These are phyloP conservation scores for Spathaspora jeffriesii DNA, from an alignment of 1,139 yeast species.

Conservation along the genomic window DNA sequence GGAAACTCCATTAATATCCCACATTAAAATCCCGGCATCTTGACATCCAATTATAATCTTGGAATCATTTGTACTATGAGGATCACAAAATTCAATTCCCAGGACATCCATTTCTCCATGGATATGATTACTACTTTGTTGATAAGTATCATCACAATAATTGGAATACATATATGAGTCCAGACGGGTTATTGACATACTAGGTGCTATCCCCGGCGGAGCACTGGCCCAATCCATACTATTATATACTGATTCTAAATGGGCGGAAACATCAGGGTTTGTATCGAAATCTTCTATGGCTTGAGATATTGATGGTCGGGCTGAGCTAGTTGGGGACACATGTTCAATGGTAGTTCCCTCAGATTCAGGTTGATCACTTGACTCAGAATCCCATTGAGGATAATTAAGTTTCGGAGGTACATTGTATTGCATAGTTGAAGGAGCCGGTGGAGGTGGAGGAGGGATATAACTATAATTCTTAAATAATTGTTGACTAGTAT, in stretches of 20 bases:
- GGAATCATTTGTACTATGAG: constrained; percentile 18
- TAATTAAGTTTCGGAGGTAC: constrained; percentile 23
- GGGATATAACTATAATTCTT: constrained; percentile 36
- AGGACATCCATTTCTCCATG: constrained; percentile 49
- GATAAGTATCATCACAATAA: constrained; percentile 23
- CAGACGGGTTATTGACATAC: constrained; percentile 1
- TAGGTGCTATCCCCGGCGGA: background rate
- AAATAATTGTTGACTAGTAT: constrained; percentile 39
- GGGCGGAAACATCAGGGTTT: constrained; percentile 11
- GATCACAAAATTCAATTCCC: constrained; percentile 39
- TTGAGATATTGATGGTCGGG: constrained; percentile 14
- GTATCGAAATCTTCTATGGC: constrained; percentile 6
- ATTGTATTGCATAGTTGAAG: constrained; percentile 5
- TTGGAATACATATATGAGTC: constrained; percentile 12
- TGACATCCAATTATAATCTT: constrained; percentile 43
- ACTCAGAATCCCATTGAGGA: constrained; percentile 21
- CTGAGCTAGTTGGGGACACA: constrained; percentile 16
- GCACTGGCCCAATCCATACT: constrained; percentile 1
- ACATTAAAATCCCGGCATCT: constrained; percentile 42
- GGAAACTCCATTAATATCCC: constrained; percentile 44
- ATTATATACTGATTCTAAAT: constrained; percentile 12
- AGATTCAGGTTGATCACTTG: background rate
- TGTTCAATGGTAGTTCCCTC: background rate
- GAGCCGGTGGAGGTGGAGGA: constrained; percentile 16
- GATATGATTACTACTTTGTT: constrained; percentile 35